These are phyloP conservation scores for Nissolia schottii DNA, from an alignment of 306 rosid species.

Conservation along the genomic window DNA sequence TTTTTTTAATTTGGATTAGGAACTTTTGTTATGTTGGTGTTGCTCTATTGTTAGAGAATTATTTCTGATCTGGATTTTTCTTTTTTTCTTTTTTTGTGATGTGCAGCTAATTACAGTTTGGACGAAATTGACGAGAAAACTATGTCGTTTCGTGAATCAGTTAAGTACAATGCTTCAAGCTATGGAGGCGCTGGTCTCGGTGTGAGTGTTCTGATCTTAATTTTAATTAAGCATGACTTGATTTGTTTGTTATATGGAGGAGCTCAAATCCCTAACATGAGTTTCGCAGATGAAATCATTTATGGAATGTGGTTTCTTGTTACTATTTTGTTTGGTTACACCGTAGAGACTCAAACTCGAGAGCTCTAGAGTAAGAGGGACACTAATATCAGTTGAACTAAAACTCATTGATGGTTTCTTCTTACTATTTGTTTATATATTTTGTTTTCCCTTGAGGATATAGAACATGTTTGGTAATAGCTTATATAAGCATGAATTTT, in stretches of 20 bases:
- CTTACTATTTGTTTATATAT: too few species aligned
- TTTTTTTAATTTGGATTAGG: neutral
- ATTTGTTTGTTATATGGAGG: neutral
- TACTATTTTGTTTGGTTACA: too few species aligned
- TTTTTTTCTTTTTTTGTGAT: neutral
- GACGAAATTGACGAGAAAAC: slow-evolving; percentile 70
- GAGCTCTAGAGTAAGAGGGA: too few species aligned
- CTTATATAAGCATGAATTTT: neutral
- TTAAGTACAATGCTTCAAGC: slow-evolving; percentile 13
- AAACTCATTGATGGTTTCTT: too few species aligned
- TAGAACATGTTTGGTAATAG: too few species aligned
- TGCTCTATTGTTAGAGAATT: neutral
- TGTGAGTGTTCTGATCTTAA: slow-evolving; percentile 31
- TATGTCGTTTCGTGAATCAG: slow-evolving; percentile 48
- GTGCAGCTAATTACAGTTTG: slow-evolving; percentile 59
- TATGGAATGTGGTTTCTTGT: neutral
- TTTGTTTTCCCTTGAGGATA: too few species aligned
- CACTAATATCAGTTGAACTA: too few species aligned
- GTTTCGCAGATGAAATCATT: neutral
- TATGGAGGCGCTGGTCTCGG: slow-evolving; percentile 60
- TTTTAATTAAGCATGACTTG: neutral
- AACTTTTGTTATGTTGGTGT: neutral
- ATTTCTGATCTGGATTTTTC: neutral
- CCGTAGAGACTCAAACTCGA: too few species aligned
- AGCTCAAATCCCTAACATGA: neutral